A percentile compares a stretch with the other conserved stretches of the same genome.
These are phyloP conservation scores for Paecilomyces niveus DNA, from an alignment of 2,329 filamentous ascomycete genomes.

Conservation along the genomic window DNA sequence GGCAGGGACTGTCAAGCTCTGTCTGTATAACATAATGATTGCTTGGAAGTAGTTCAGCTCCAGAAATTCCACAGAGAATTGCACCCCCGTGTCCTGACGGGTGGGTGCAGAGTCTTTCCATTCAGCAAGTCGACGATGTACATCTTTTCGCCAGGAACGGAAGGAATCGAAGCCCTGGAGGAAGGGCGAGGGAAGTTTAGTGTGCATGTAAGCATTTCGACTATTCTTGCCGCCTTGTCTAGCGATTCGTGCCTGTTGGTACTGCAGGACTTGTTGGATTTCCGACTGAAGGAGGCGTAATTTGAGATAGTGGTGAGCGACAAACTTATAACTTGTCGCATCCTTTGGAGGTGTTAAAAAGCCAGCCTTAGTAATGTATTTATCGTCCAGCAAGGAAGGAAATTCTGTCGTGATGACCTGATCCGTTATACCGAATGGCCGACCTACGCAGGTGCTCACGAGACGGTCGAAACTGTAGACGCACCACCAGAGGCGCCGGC, in stretches of 20 bases:
- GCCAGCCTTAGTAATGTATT: conserved; percentile 74
- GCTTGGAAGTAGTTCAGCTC: conserved; percentile 98
- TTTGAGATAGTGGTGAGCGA: conserved; percentile 87
- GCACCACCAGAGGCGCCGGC: conserved; percentile 90
- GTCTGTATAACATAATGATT: conserved; percentile 89
- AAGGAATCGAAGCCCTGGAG: conserved; percentile 78
- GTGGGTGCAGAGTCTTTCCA: conserved; percentile 82
- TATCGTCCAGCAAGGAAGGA: conserved; percentile 79
- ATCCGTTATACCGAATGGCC: conserved; percentile 92
- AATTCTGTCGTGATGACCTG: conserved; percentile 94
- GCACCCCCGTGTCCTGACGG: conserved; percentile 72
- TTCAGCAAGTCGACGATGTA: conserved; percentile 72
- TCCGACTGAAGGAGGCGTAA: conserved; percentile 85
- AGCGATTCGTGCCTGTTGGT: conserved; percentile 78
- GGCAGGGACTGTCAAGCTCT: conserved; percentile 78
- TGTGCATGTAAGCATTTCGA: conserved; percentile 67
- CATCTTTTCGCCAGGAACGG: conserved; percentile 78
- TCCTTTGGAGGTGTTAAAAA: conserved; percentile 57
- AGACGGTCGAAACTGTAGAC: conserved; percentile 93
- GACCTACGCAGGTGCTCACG: conserved; percentile 85
- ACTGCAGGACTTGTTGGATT: conserved; percentile 87
- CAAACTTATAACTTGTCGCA: conserved; percentile 78
- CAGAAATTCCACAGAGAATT: conserved; percentile 81
- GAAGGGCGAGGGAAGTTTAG: conserved; percentile 75
- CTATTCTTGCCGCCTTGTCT: conserved; percentile 58